Evolutionary conservation across 2,329 filamentous ascomycete species (phyloP), one percentile per base, ranked within the genome.

Genomic region (Fusarium palustre): DNA sequence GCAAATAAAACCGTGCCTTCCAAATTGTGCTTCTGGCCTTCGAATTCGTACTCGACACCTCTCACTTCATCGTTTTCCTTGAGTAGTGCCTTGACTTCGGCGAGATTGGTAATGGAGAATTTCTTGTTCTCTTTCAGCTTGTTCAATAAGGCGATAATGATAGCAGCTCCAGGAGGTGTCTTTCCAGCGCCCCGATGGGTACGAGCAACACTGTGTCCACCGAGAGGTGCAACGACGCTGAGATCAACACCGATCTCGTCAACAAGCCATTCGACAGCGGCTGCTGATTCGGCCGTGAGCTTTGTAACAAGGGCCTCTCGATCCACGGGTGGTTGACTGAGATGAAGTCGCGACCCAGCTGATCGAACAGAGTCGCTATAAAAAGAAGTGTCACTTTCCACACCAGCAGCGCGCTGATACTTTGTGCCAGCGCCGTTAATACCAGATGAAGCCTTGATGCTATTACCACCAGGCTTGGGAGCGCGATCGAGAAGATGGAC

Each of bases 361-460:
- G 88, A 90, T 24, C 77, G 80, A 10, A 88, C 70, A 0, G 88
- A 90, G 75, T 90, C 88, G 28, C 80, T 75, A 68, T 83, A 85
- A 70, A 89, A 90, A 0, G 77, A 69, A 2, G 78, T 74, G 43
- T 84, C 80, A 24, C 73, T 66, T 24, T 75, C 68, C 43, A 80
- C 71, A n/a, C 78, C 73, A 41, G 73, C 55, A 4, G 73, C 77
- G 13, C 76, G 75, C 73, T 91, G 89, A 65, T 86, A 90, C 5
- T 80, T 81, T 0, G 88, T 90, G 0, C 83, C 83, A 0, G 87
- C 87, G 9, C 87, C 88, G 68, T 90, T 90, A 76, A 91, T 91
- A 0, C 88, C 88, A 0, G 88, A 90, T 0, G 88, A 90, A 0
- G 88, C 88, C 77, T 91, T 91, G 77, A 91, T 89, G 71, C 84